phyloP scores from a whole-genome alignment of 768 basidiomycete genomes.

The Phanerochaete sordida region DNA sequence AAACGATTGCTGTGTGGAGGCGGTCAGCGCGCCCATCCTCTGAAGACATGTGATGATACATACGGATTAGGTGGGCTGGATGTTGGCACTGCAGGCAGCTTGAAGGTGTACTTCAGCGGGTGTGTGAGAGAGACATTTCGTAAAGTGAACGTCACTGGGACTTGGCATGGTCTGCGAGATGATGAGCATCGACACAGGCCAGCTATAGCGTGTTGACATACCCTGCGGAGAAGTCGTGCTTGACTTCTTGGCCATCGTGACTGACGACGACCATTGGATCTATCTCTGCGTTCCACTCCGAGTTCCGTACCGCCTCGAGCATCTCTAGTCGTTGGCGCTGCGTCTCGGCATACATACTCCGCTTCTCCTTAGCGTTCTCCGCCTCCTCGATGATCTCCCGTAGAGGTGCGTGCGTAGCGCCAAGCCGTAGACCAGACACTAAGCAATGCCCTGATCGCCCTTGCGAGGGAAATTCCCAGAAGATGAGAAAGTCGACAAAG shows the following conservation, averaged over 20 bases:
- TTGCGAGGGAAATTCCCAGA: conserved; percentile 68
- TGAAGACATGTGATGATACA: not conserved
- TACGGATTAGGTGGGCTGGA: conserved; percentile 19
- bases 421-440: conserved; percentile 56
- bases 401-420: conserved; percentile 67
- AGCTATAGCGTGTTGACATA: conserved; percentile 34
- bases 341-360: conserved; percentile 93
- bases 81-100: conserved; percentile 19
- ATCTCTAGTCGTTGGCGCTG: conserved; percentile 66
- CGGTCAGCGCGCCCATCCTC: not conserved
- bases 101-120: conserved; percentile 54
- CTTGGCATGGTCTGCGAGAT: conserved; percentile 46
- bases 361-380: conserved; percentile 61
- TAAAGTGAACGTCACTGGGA: conserved; percentile 53
- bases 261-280: conserved; percentile 61
- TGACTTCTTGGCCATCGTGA: conserved; percentile 37
- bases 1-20: conserved; percentile 34
- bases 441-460: conserved; percentile 59
- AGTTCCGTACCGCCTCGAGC: conserved; percentile 59
- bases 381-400: conserved; percentile 56
- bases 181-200: not conserved
- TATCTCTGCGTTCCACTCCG: conserved; percentile 78
- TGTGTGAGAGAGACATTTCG: conserved; percentile 72
- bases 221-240: conserved; percentile 71
- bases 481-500: conserved; percentile 68